Evolutionary conservation across 1,284 basidiomycete genomes (phyloP).

Genomic region (Naganishia sp.): DNA sequence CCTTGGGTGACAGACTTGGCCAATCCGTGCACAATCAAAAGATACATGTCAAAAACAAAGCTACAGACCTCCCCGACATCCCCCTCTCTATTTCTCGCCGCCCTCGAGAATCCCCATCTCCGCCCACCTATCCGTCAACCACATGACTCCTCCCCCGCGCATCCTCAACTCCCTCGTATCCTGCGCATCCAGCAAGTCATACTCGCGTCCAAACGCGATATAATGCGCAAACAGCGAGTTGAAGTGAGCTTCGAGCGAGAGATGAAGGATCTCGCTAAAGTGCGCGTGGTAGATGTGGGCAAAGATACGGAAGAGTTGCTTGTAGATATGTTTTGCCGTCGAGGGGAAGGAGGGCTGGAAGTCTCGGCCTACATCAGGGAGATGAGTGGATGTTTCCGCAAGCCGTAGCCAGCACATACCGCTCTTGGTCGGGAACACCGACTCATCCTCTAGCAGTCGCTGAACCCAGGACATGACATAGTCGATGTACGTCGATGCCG

Average conservation of each 20-base stretch:
- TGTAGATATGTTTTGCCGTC: conserved; percentile 94
- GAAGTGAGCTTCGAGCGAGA: conserved; percentile 93
- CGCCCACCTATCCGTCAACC: conserved; percentile 85
- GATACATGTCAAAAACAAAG: conserved; percentile 2
- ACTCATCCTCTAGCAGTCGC: conserved; percentile 88
- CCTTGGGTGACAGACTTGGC: no score
- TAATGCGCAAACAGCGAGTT: conserved; percentile 98
- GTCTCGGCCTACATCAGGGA: conserved; percentile 66
- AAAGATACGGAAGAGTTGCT: conserved; percentile 93
- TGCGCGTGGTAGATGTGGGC: conserved; percentile 97
- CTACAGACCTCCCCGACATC: neutral
- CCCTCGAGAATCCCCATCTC: conserved; percentile 71
- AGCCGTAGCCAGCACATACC: conserved; percentile 59
- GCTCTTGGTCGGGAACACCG: conserved; percentile 91
- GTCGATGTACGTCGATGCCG: conserved; percentile 96
- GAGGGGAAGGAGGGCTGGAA: conserved; percentile 87
- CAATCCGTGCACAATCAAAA: neutral
- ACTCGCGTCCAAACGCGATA: conserved; percentile 78
- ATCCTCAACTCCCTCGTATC: conserved; percentile 73
- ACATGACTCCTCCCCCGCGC: conserved; percentile 62
- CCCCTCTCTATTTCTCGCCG: conserved; percentile 8
- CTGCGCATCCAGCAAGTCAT: conserved; percentile 70
- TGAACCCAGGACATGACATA: conserved; percentile 99
- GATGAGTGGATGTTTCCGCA: neutral
- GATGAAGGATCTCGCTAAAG: conserved; percentile 84